Evolutionary conservation across 2,329 filamentous ascomycete genomes (phyloP).

Genomic region (Botrytis pseudocinerea): DNA sequence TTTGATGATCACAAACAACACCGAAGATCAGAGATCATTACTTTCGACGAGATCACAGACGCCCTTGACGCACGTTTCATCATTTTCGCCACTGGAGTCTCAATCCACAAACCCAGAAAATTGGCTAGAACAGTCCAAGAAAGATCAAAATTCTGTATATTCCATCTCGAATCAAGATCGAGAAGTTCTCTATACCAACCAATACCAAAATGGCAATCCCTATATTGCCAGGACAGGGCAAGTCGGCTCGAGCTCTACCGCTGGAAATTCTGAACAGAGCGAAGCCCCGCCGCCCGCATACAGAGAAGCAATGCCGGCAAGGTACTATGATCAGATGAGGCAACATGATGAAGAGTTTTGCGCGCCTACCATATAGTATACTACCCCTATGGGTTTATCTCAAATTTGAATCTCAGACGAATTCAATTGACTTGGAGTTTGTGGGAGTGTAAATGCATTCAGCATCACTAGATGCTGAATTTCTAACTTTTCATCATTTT

Average conservation of each 20-base stretch:
- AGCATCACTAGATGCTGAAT: neutral
- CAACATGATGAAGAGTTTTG: constrained; percentile 2
- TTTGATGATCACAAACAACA: constrained; percentile 21
- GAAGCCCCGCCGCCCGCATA: neutral
- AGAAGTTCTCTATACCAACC: neutral
- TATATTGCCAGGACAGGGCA: neutral
- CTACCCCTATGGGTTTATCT: no score
- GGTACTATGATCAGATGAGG: constrained; percentile 9
- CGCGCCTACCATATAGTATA: neutral
- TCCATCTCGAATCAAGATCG: neutral
- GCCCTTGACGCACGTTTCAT: neutral
- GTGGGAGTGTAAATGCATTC: neutral
- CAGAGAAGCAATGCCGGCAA: constrained; percentile 10
- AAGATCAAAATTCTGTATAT: neutral
- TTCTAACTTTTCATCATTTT: neutral
- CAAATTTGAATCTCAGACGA: no score
- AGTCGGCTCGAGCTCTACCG: neutral
- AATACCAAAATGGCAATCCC: neutral
- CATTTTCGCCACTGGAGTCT: neutral
- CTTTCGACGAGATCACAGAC: neutral
- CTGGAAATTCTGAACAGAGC: neutral
- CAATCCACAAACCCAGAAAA: neutral
- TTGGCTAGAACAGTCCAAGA: no score
- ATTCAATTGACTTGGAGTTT: neutral
- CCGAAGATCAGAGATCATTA: neutral